These are phyloP conservation scores for Gynostemma pentaphyllum DNA, from an alignment of 306 rosid genomes.

Conservation along the genomic window DNA sequence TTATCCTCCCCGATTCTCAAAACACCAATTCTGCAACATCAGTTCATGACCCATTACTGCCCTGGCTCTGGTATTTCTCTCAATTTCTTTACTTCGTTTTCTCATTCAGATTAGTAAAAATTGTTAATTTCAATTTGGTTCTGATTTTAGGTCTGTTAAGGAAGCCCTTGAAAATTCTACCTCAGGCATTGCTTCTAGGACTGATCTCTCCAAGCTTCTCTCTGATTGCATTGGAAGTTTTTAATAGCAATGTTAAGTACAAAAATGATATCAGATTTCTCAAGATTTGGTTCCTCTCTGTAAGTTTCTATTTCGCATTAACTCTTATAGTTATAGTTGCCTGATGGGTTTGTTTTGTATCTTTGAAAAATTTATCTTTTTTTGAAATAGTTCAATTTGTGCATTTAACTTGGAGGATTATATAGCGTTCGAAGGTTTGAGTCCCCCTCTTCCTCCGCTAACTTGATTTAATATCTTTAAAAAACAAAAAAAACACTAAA, in stretches of 20 bases:
- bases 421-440: too few relatives aligned
- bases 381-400: too few relatives aligned
- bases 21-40: background rate
- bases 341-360: background rate
- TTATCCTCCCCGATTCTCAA: slow-evolving; percentile 11
- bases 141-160: slow-evolving; percentile 36
- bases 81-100: slow-evolving; percentile 1
- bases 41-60: slow-evolving; percentile 41
- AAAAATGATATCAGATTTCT: slow-evolving; percentile 61
- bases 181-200: slow-evolving; percentile 16
- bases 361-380: background rate
- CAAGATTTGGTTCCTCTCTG: slow-evolving; percentile 75
- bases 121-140: background rate
- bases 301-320: slow-evolving; percentile 10
- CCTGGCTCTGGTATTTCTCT: slow-evolving; percentile 39
- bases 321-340: background rate
- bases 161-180: slow-evolving; percentile 33
- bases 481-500: too few relatives aligned
- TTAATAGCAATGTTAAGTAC: slow-evolving; percentile 40
- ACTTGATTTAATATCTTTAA: too few relatives aligned
- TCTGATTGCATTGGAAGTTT: slow-evolving; percentile 40
- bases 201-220: slow-evolving; percentile 28
- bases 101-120: background rate
- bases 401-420: too few relatives aligned
- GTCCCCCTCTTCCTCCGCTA: too few relatives aligned